phyloP scores from a whole-genome alignment of 1,284 basidiomycete species.

The Leccinum subrobustum region DNA sequence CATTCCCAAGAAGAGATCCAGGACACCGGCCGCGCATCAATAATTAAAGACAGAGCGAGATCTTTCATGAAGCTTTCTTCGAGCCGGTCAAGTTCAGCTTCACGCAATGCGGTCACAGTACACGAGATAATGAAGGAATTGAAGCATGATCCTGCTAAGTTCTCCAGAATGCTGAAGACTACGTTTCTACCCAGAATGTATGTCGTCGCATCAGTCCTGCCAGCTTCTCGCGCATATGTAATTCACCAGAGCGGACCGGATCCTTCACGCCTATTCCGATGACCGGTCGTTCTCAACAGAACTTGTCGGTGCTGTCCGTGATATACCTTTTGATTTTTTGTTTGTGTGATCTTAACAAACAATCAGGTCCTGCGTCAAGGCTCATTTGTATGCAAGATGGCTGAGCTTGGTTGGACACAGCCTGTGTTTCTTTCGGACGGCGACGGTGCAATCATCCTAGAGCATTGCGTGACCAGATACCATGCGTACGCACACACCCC shows the following conservation, averaged over 20 bases:
- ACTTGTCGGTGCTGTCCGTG: constrained; percentile 49
- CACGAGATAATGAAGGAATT: constrained; percentile 3
- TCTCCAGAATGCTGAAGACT: background rate
- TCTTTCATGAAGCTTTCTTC: background rate
- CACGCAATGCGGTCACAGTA: background rate
- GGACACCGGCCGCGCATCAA: constrained; percentile 22
- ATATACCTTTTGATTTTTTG: background rate
- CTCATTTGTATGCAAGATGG: constrained; percentile 54
- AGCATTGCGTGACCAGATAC: constrained; percentile 41
- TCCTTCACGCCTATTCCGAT: constrained; percentile 45
- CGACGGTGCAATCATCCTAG: constrained; percentile 34
- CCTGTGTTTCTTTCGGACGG: constrained; percentile 38
- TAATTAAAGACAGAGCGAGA: constrained; percentile 20
- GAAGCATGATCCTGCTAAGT: background rate
- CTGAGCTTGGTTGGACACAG: constrained; percentile 49
- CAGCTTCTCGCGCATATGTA: background rate
- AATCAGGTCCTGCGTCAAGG: constrained; percentile 53
- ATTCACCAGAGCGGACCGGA: constrained; percentile 31
- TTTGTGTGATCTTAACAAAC: background rate
- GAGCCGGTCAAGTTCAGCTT: background rate
- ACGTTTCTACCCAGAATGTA: background rate
- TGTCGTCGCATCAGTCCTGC: background rate
- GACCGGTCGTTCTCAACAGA: constrained; percentile 51
- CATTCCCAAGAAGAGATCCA: background rate
- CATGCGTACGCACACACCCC: constrained; percentile 35